phyloP scores from a whole-genome alignment of 345 rosid species.

The Salix suchowensis region DNA sequence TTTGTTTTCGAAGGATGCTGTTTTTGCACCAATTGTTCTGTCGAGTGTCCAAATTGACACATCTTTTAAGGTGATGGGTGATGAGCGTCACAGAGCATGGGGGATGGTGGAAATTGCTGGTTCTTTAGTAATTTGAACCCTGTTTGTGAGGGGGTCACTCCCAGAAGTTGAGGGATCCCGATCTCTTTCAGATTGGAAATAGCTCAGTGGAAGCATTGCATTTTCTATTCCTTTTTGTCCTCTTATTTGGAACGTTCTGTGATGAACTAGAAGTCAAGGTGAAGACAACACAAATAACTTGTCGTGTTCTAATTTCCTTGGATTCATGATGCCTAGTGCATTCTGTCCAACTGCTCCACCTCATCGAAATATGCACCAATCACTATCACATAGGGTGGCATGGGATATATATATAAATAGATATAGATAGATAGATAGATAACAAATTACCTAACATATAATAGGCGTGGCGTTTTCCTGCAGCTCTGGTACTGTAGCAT shows the following conservation, averaged over 20 bases:
- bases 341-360: neutral
- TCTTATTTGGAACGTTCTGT: neutral
- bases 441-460: too few relatives aligned
- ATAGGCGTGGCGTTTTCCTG: too few relatives aligned
- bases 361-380: neutral
- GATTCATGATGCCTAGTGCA: neutral
- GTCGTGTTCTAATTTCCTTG: neutral
- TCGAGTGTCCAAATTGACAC: slow-evolving; percentile 3
- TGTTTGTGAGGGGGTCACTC: neutral
- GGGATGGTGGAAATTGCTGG: neutral
- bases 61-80: slow-evolving; percentile 8
- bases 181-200: neutral
- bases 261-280: neutral
- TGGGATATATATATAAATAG: too few relatives aligned
- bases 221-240: neutral
- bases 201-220: neutral
- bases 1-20: neutral
- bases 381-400: neutral
- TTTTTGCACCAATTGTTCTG: neutral
- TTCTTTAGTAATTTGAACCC: neutral
- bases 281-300: neutral
- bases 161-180: neutral
- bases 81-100: neutral
- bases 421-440: too few relatives aligned
- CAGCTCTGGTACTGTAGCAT: too few relatives aligned